Evolutionary conservation across 2,329 filamentous ascomycete genomes (phyloP).

Genomic region (Fusarium temperatum): DNA sequence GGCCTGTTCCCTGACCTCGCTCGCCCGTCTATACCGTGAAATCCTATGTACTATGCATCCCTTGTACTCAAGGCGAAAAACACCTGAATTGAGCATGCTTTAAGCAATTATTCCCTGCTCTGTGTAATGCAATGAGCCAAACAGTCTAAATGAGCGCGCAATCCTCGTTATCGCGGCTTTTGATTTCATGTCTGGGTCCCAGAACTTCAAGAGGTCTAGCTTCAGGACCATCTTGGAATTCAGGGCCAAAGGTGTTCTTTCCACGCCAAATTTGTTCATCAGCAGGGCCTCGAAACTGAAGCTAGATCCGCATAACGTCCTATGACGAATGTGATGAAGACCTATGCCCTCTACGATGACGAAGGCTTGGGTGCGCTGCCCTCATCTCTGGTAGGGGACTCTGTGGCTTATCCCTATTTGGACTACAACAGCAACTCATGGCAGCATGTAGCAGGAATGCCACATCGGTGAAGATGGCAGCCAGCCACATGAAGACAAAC

Average conservation of each 20-base stretch:
- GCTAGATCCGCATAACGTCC: background rate
- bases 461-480: constrained; percentile 70
- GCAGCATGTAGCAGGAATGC: constrained; percentile 78
- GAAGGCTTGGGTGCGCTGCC: constrained; percentile 41
- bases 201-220: background rate
- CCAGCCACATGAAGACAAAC: constrained; percentile 92
- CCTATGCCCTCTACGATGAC: constrained; percentile 39
- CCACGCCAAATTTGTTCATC: background rate
- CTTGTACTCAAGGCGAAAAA: background rate
- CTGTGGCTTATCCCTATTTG: constrained; percentile 33
- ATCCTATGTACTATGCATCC: background rate
- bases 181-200: background rate
- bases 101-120: constrained; percentile 6
- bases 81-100: constrained; percentile 2
- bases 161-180: background rate
- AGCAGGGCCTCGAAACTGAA: background rate
- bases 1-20: background rate
- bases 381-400: constrained; percentile 33
- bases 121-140: constrained; percentile 5
- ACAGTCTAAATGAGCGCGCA: constrained; percentile 2
- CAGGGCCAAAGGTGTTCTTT: background rate
- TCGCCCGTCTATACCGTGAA: constrained; percentile 6
- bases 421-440: constrained; percentile 78
- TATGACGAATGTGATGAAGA: constrained; percentile 29
- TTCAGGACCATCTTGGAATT: background rate